Percentiles rank a stretch among this genome's conserved stretches.
phyloP scores from a whole-genome alignment of 306 rosid species.

The Lotus japonicus region DNA sequence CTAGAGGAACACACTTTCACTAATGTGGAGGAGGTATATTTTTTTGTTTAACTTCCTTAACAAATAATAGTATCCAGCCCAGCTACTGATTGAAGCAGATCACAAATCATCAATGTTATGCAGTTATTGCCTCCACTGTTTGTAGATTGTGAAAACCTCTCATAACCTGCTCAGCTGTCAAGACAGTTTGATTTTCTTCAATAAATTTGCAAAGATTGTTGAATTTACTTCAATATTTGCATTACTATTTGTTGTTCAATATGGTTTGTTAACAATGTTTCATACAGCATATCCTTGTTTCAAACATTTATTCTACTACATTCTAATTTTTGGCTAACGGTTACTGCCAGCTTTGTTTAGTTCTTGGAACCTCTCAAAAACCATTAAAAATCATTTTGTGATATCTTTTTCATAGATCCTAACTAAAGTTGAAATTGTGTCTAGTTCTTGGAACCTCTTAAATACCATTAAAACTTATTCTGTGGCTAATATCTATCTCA shows the following conservation, averaged over 20 bases:
- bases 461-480: no score
- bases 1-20: constrained; percentile 70
- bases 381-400: no score
- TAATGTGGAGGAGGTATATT: constrained; percentile 60
- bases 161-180: not conserved
- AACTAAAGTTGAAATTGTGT: constrained; percentile 24
- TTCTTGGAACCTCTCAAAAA: constrained; percentile 66
- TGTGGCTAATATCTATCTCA: not conserved
- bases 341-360: constrained; percentile 39
- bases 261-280: no score
- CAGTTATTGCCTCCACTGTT: not conserved
- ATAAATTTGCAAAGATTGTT: not conserved
- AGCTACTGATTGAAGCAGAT: not conserved
- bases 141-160: not conserved
- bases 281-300: no score
- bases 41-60: constrained; percentile 2
- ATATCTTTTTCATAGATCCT: constrained; percentile 16
- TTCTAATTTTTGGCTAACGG: not conserved
- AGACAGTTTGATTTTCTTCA: not conserved
- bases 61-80: not conserved
- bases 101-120: constrained; percentile 10
- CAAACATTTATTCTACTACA: not conserved
- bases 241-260: not conserved
- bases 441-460: constrained; percentile 82
- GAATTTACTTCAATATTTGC: not conserved